Base-by-base conservation (phyloP, 1,139 yeast genomes). In the Groenewaldozyma auringiensis region DNA sequence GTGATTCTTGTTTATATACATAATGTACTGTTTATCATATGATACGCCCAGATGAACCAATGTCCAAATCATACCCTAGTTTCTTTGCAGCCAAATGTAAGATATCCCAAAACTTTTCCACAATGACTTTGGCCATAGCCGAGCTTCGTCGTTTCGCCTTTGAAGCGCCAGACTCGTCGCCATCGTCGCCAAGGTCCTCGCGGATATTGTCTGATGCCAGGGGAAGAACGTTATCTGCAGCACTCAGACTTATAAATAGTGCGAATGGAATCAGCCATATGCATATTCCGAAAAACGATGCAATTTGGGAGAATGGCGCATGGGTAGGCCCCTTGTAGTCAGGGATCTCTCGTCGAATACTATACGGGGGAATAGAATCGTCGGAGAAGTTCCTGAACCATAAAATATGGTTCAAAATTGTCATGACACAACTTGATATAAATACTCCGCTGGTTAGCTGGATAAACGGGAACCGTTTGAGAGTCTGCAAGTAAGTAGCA, bases 201-300 rank as follows among this genome's bases (percentile, higher is more conserved):
- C 56, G 65, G 13, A 50, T 53, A 25, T 27, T 42, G 35, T 52
- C 61, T 25, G 42, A 41, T 4, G 38, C 38, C 6, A 18, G 71
- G 33, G 98, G 98, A 43, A 92, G 72, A 22, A 84, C 78, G 59
- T 87, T 84, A 58, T 94, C 99, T 51, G 87, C 85, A 4, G 97
- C 97, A 61, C 95, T 84, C 50, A 92, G 72, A 43, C 95, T 83
- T 22, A 94, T 92, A 65, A 94, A 89, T 51, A 94, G 71, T 2
- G 96, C 81, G 65, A 92, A 88, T 29, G 99, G 99, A 38, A 92
- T 76, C 50, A 89, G 74, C 99, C 99, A 92, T 13, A 92, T 82
- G 57, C 94, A 82, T 38, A 92, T 69, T 1, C 96, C 98, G 60
- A 94, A 88, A 64, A 92, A 92, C 3, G 96, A 83, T 22, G 96